Base-by-base conservation (phyloP, 1,284 basidiomycete genomes). In the Fomes fomentarius region DNA sequence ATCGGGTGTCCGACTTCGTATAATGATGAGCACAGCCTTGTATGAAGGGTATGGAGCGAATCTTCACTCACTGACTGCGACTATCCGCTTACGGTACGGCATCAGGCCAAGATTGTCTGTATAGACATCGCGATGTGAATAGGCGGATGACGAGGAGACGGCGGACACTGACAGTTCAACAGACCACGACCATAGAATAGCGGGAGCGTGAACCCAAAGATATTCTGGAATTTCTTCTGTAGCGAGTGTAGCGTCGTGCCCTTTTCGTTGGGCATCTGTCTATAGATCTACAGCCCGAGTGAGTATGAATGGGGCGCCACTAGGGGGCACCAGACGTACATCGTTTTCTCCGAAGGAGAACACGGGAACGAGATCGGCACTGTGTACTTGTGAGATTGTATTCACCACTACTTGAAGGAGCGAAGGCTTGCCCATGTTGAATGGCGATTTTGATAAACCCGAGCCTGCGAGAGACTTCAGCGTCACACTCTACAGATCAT, bases 271-370 rank as follows among this genome's bases (percentile, higher is more conserved):
- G 94, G 88, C 82, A 98, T 89, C 76, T 99, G 96, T 61, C 95
- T 83, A 66, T 94, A 99, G 49, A 99, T 96, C 91, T 96, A 61
- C 10, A 40, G 19, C 49, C 22, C 56, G 2, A n/a, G n/a, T n/a
- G n/a, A n/a, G n/a, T n/a, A n/a, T n/a, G n/a, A n/a, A n/a, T n/a
- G n/a, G n/a, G n/a, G n/a, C n/a, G n/a, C n/a, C n/a, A n/a, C n/a
- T n/a, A n/a, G n/a, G n/a, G n/a, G n/a, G n/a, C n/a, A n/a, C n/a
- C n/a, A n/a, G n/a, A 78, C 89, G 65, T 58, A 94, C 94, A 69
- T 99, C 96, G 70, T 99, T 99, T 76, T 99, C 96, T 17, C 96
- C 96, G 66, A 99, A 99, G 1, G 93, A 95, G 67, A 97, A 97
- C 1, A 96, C 94, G 0, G 95, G 96, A 0, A 98, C 95, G 8